phyloP scores from a whole-genome alignment of 345 rosid species.

The Eucalyptus victrix region DNA sequence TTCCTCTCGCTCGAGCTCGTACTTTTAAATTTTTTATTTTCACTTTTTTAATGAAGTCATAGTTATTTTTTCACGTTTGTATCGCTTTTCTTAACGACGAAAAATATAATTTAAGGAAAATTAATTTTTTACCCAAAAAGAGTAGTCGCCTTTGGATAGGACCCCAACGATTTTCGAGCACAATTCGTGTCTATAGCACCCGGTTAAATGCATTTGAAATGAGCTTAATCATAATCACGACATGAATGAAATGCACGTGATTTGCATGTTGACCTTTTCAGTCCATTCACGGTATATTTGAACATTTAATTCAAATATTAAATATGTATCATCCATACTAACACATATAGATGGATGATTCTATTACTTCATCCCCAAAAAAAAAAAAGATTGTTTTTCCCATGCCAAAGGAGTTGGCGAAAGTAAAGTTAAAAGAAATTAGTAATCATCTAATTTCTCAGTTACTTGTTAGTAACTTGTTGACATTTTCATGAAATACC shows the following conservation, averaged over 20 bases:
- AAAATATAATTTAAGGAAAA: neutral
- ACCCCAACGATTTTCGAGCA: neutral
- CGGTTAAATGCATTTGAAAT: neutral
- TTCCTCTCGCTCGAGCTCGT: neutral
- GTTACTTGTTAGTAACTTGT: no score
- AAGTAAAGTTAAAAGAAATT: no score
- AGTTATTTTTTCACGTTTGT: neutral
- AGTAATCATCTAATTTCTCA: no score
- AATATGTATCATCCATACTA: neutral
- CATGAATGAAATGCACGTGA: no score
- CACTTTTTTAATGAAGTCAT: neutral
- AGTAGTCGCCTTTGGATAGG: neutral
- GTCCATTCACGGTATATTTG: accelerated
- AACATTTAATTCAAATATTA: neutral
- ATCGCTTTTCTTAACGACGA: neutral
- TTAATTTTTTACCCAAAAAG: neutral
- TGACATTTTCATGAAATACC: no score
- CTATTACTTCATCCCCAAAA: neutral
- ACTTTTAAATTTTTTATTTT: neutral
- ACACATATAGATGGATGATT: neutral
- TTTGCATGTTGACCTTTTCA: neutral
- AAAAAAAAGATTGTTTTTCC: neutral
- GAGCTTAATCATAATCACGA: neutral
- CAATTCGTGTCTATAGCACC: accelerated
- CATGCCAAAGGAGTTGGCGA: neutral